Conservation (phyloP, 192 early-diverging fungal genomes). For the Paraglomus occultum region DNA sequence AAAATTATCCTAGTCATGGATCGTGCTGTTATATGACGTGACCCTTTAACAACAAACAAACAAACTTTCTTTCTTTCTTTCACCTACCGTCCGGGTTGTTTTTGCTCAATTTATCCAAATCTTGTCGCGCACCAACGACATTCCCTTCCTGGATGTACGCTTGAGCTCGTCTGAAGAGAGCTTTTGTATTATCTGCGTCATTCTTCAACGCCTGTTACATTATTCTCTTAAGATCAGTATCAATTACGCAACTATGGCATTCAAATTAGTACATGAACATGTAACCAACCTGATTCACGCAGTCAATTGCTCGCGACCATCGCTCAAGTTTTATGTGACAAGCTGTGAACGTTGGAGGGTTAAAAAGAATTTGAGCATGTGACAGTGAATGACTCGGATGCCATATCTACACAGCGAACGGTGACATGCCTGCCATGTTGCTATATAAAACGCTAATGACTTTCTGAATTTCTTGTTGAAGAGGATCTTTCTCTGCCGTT, state of each 20-base stretch:
- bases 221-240: too few species aligned
- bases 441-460: slow-evolving; percentile 13
- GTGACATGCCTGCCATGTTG: slow-evolving; percentile 37
- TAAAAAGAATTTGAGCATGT: background rate
- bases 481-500: slow-evolving; percentile 18
- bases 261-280: background rate
- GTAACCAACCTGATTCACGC: slow-evolving; percentile 26
- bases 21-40: too few species aligned
- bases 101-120: slow-evolving; percentile 36
- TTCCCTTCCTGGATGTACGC: slow-evolving; percentile 43
- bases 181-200: slow-evolving; percentile 43
- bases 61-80: too few species aligned
- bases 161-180: slow-evolving; percentile 44
- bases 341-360: slow-evolving; percentile 7
- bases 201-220: slow-evolving; percentile 33
- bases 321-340: slow-evolving; percentile 41
- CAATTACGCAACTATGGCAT: background rate
- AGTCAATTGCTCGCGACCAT: slow-evolving; percentile 38
- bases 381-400: background rate
- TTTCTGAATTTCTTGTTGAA: slow-evolving; percentile 27
- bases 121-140: slow-evolving; percentile 38
- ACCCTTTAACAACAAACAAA: too few species aligned
- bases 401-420: slow-evolving; percentile 30
- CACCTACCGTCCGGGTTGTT: slow-evolving; percentile 29
- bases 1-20: too few species aligned